Base-by-base conservation (phyloP, 2,329 filamentous ascomycete species). In the Diplocarpon rosae region DNA sequence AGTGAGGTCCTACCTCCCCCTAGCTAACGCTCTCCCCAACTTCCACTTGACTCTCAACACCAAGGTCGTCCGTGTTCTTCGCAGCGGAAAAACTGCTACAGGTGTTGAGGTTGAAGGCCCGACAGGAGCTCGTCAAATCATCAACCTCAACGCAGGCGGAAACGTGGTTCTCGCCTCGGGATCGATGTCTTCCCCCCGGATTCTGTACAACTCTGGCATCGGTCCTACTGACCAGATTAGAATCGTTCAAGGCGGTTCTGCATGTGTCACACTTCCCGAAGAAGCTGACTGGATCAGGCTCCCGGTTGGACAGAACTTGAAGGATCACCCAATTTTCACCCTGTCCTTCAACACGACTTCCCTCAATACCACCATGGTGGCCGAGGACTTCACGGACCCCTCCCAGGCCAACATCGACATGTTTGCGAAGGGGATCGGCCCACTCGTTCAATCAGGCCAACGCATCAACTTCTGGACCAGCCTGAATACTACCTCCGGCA, bases 31-130 rank as follows among this genome's bases (percentile, higher is more conserved):
- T 35, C 69, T 75, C 43, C 62, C 65, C 37, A 83, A 85, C 66
- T 85, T 86, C 64, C 69, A 73, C 45, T 65, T 85, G 29, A 75
- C 74, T 65, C 75, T 73, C 28, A 76, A 79, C 59, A 82, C 80
- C 4, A 70, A 75, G 36, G 79, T 83, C 15, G 70, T 72, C 49
- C 72, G 81, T 24, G 71, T 83, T 12, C 63, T 84, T n/a, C 77
- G 82, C 10, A 69, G 65, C 10, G 75, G 76, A 1, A 71, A 74
- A 38, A 69, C 71, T 38, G 68, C 80, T 46, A 80, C 78, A 2
- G 82, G 81, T 47, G 72, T 84, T 16, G 78, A 85, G 58, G 44
- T 53, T 24, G 52, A 56, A n/a, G 37, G 31, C 10, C 66, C 66
- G 44, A 58, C 63, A 13, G 58, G 64, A 15, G 70, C 49, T 14